Evolutionary conservation across 805 yeast genomes (phyloP), one percentile per base, ranked within the genome.

Genomic region (Cyberlindnera maritima): DNA sequence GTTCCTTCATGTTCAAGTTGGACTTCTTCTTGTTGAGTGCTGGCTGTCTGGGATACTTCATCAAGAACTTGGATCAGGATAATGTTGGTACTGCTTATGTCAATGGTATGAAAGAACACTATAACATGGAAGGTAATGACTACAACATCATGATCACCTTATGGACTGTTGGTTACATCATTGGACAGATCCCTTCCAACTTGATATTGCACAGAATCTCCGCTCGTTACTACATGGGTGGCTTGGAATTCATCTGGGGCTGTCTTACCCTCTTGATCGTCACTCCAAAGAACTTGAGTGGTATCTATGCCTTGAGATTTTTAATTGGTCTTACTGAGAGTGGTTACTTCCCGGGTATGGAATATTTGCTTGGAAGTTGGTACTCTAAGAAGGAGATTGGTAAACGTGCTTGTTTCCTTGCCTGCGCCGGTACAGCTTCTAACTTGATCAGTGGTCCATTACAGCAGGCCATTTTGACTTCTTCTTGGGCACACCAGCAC

Each of bases 271-370:
- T 73, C 2, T 49, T 64, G 19, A 62, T 70, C 60, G 56, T 58
- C 23, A 53, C 64, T 2, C 61, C 67, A 43, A 56, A 57, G 35
- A 49, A 56, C 18, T 48, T 63, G 35, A 34, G 52, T 5, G 62
- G 64, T 1, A 38, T 70, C 11, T 67, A 67, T 40, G 67, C 62
- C 2, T 42, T 69, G 18, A 55, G 69, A 35, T 74, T 75, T 44
- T 50, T 72, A 20, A 54, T 74, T 29, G 81, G 80, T 0, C 57
- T 77, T n/a, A 51, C 64, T 4, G 80, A 76, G 46, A 59, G 72
- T 15, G 80, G 79, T 0, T 74, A 66, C 49, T 75, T 75, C 57
- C 80, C 80, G 1, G 77, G 78, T 26, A 55, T 76, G 49, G 76
- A 73, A 46, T 74, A 71, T 47, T 31, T 50, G 39, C 47, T 65